Base-by-base conservation (phyloP, 257 asterid genomes). In the Scutellaria baicalensis region DNA sequence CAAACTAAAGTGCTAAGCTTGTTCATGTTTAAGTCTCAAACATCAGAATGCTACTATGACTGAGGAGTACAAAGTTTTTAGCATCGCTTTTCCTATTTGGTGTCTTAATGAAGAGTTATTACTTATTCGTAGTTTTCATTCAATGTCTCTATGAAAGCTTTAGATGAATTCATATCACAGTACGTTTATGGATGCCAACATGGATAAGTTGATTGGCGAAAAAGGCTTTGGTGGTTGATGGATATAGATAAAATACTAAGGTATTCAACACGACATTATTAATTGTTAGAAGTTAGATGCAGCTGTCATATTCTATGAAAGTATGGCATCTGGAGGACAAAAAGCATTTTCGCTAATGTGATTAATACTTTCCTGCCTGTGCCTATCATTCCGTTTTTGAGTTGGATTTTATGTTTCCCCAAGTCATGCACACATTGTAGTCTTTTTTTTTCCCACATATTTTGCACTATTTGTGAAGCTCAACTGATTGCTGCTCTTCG, bases 401-500 rank as follows among this genome's bases (percentile, higher is more conserved):
- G 56, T 52, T 38, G 40, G 9, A 11, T 39, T 78, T 77, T 77
- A 50, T 64, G 13, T 57, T 70, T 70, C 52, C 43, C 57, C 3
- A 10, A 20, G 54, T 48, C 27, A 40, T 69, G 38, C 13, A 1
- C 14, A 71, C 69, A 36, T 71, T 18, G 7, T 54, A 35, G 49
- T 11, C 42, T 50, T 13, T 23, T 58, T 45, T 31, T 69, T 66
- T 70, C 69, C 35, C 51, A 31, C 83, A 75, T 76, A 84, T n/a
- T n/a, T n/a, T n/a, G 88, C 50, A 69, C 75, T 65, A 81, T 60
- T 73, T 61, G 48, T 78, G 81, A 76, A 77, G 71, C 68, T 85
- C 79, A n/a, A 48, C 63, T 77, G 68, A 64, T 49, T 51, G 61
- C 70, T 21, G 59, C 47, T 33, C 44, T 66, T 31, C 59, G 59